Conservation (phyloP, 768 basidiomycete genomes). For the Tulasnella sp. region DNA sequence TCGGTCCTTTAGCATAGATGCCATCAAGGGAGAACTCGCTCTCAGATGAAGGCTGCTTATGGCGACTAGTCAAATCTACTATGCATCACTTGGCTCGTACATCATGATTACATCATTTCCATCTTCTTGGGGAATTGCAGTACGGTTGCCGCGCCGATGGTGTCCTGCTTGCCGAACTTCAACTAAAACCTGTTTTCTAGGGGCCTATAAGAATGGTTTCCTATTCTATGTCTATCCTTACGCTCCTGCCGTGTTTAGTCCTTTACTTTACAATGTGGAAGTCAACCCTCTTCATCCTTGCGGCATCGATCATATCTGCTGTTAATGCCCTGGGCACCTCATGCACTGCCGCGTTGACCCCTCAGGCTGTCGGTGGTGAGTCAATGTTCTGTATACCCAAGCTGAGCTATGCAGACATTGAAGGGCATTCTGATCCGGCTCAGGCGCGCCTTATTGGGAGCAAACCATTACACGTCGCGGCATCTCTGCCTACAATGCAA, state of each 20-base stretch:
- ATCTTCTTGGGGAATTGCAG: no score
- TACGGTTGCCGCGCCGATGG: no score
- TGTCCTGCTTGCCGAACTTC: no score
- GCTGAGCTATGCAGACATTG: neutral
- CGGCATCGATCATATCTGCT: neutral
- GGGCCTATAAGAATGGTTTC: no score
- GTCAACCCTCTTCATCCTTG: neutral
- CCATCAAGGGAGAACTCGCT: no score
- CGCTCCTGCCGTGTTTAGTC: neutral
- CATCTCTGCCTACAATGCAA: constrained; percentile 10
- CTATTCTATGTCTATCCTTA: neutral
- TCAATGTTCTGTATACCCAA: no score
- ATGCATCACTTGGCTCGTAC: no score
- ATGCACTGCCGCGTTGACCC: constrained; percentile 9
- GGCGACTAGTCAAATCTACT: no score
- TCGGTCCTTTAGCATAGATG: no score
- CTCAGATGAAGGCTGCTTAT: no score
- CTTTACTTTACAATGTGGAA: constrained; percentile 3
- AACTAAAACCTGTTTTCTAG: no score
- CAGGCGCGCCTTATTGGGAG: constrained; percentile 16
- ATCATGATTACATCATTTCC: no score
- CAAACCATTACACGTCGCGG: constrained; percentile 16
- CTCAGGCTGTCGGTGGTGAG: neutral
- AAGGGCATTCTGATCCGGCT: neutral
- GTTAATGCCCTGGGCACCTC: neutral